Evolutionary conservation across 179 eudicot genomes (phyloP).

Genomic region (Amaranthus tricolor): DNA sequence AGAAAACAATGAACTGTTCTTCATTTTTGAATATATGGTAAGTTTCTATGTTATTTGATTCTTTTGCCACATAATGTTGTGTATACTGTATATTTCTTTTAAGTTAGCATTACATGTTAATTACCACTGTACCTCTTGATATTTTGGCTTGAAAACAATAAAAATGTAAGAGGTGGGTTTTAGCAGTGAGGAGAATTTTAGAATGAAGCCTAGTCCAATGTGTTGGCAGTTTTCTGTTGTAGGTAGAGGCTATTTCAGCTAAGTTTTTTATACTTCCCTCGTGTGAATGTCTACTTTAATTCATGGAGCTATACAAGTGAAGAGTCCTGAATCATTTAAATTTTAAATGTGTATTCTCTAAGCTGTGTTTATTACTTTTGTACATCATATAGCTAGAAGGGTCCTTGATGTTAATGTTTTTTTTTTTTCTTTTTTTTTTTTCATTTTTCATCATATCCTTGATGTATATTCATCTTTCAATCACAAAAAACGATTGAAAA

Average conservation of each 20-base stretch:
- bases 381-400: not conserved
- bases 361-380: not conserved
- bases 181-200: not conserved
- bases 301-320: not conserved
- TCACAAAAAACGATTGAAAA: not conserved
- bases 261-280: not conserved
- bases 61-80: not conserved
- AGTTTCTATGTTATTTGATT: slow-evolving; percentile 10
- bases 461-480: not conserved
- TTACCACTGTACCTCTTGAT: not conserved
- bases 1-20: slow-evolving; percentile 75
- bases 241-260: not conserved
- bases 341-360: not conserved
- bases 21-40: slow-evolving; percentile 97
- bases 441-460: not conserved
- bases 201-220: not conserved
- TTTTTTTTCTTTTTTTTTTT: not conserved
- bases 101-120: not conserved
- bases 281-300: not conserved
- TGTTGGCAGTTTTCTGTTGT: not conserved
- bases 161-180: not conserved
- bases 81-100: not conserved
- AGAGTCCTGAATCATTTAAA: not conserved
- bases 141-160: not conserved
- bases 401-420: not conserved